Evolutionary conservation across 805 yeast species (phyloP), one percentile per base, ranked within the genome.

Genomic region (Candida pseudoglaebosa): DNA sequence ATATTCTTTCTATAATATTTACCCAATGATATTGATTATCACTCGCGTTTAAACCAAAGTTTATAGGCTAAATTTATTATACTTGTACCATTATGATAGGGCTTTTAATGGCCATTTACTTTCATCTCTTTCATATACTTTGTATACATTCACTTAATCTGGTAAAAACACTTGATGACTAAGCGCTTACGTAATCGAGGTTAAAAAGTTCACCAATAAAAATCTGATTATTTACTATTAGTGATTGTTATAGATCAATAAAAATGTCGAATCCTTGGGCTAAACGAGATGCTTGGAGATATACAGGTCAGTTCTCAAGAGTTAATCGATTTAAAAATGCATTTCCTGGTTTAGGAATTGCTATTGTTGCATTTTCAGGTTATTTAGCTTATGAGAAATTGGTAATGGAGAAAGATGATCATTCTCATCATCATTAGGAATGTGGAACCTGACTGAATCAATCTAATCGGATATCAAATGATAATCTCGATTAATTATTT

Each of bases 221-320:
- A 30, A 15, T 15, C 12, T 5, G 7, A 15, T 16, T 13, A 30
- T 30, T 30, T 13, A 30, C 33, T 8, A 30, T 16, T 13, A 26
- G 6, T 15, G 6, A 10, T 26, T 15, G 6, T 26, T 13, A 26
- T 5, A 5, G 13, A 5, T 26, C n/a, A n/a, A n/a, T 12, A 13
- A 26, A 26, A n/a, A 26, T 26, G 29, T 26, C 29, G 29, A 69
- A 69, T 45, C 75, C 76, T 36, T 71, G 77, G 77, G 72, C 67
- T 41, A 67, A 65, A 50, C 82, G 95, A 73, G 95, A 86, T 59
- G 93, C 95, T 34, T 86, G 95, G 95, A 81, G 95, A 72, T 83
- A 80, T 64, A 82, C 79, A 54, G 95, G 93, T 43, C 85, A 80
- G 38, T 87, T 87, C 67, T 73, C 84, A 38, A 78, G 87, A 50